Evolutionary conservation across 768 basidiomycete genomes (phyloP).

Genomic region (Boletus rubescentipes): DNA sequence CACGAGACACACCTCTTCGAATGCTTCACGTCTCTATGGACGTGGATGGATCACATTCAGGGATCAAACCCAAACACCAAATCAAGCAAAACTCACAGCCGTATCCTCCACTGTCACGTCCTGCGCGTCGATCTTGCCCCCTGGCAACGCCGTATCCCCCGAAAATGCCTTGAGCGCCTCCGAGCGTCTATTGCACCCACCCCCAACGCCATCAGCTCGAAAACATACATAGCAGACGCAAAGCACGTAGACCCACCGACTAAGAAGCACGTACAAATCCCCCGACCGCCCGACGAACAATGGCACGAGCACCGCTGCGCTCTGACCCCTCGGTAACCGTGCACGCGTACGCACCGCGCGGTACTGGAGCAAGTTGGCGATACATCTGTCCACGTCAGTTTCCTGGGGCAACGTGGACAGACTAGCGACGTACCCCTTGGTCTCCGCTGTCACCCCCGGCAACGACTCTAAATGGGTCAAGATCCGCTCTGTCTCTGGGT

Average conservation of each 20-base stretch:
- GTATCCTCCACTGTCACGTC: slow-evolving; percentile 76
- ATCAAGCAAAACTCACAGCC: slow-evolving; percentile 47
- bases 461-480: slow-evolving; percentile 12
- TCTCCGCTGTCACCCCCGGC: slow-evolving; percentile 19
- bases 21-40: slow-evolving; percentile 77
- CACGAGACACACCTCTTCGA: slow-evolving; percentile 66
- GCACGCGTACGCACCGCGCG: slow-evolving; percentile 30
- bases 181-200: slow-evolving; percentile 54
- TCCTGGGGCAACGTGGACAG: too few relatives aligned
- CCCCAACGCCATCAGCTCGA: background rate
- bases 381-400: slow-evolving; percentile 19
- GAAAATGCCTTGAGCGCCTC: slow-evolving; percentile 73
- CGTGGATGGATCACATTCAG: background rate
- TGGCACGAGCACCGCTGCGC: slow-evolving; percentile 80
- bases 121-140: slow-evolving; percentile 72
- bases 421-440: slow-evolving; percentile 20
- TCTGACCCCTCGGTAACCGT: slow-evolving; percentile 53
- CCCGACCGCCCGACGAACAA: slow-evolving; percentile 83
- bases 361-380: slow-evolving; percentile 27
- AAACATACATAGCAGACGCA: background rate
- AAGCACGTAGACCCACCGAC: slow-evolving; percentile 49
- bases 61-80: background rate
- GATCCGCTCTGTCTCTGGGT: slow-evolving; percentile 7
- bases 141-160: slow-evolving; percentile 86
- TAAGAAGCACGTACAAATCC: slow-evolving; percentile 84